Evolutionary conservation across 306 rosid species (phyloP).

Genomic region (Ormosia semicastrata): DNA sequence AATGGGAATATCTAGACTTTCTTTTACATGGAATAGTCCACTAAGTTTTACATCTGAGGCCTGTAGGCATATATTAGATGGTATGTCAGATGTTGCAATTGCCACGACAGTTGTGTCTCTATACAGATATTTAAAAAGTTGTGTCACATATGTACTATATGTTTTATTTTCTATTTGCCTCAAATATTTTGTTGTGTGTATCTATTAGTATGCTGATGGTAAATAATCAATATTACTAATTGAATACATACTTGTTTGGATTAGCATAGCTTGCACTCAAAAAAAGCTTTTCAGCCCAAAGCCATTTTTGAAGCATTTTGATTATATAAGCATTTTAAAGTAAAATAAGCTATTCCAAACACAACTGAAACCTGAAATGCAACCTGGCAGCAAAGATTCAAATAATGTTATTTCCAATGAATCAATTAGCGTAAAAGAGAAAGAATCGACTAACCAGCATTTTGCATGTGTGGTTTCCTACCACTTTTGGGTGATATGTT

Average conservation of each 20-base stretch:
- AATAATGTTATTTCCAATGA: not conserved
- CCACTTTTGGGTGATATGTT: not conserved
- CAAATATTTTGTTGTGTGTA: not conserved
- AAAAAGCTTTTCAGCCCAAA: not conserved
- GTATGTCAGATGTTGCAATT: not conserved
- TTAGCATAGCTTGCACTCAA: not conserved
- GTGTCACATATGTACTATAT: not conserved
- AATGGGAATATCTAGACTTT: not conserved
- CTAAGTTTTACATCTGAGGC: not conserved
- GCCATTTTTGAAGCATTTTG: constrained; percentile 16
- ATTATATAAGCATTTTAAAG: not conserved
- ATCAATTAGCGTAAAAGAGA: not conserved
- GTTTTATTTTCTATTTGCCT: not conserved
- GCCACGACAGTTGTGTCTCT: not conserved
- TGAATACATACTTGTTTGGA: not conserved
- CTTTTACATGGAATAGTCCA: not conserved
- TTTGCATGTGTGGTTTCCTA: not conserved
- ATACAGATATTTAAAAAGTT: not conserved
- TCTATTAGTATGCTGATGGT: not conserved
- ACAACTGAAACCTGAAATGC: not conserved
- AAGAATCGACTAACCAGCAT: not conserved
- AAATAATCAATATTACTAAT: not conserved
- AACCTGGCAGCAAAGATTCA: not conserved
- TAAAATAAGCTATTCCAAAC: not conserved
- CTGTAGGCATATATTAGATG: not conserved